Base-by-base conservation (phyloP, 2,329 filamentous ascomycete species). In the Pseudocercospora pini-densiflorae region DNA sequence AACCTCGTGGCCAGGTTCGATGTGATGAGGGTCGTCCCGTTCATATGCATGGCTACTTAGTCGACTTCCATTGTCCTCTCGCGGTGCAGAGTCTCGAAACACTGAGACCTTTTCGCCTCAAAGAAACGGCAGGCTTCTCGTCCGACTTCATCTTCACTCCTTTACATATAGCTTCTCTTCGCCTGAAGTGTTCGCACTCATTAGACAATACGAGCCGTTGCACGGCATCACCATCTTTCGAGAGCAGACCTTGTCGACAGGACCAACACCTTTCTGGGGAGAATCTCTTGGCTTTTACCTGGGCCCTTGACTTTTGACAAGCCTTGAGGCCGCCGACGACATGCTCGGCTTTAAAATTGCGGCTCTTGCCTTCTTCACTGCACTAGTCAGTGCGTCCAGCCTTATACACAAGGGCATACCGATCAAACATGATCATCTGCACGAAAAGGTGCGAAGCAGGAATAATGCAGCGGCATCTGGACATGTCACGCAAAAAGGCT, bases 401-500 rank as follows among this genome's bases (percentile, higher is more conserved):
- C n/a, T 60, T 1, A 21, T 51, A 21, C 64, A 62, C 19, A 62
- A 59, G 53, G 59, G 43, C 16, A 47, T 57, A 16, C 58, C 53
- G 5, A 23, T 67, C 49, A 62, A 65, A 40, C 69, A 71, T 58
- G 54, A 45, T n/a, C 65, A 66, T 40, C 54, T 66, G 12, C 70
- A 70, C 53, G 51, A 69, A 24, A 63, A 59, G n/a, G n/a, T 51
- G 19, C 24, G 29, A 55, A 61, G 53, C 9, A 43, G 45, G 1
- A 24, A 51, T n/a, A 31, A 29, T 58, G n/a, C 24, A 16, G 14
- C 24, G 14, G 21, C 43, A n/a, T 21, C 60, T 43, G 70, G 71
- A 27, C 58, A 62, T 24, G 55, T 61, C 23, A 53, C 24, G 19
- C 61, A 60, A 10, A 8, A 70, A n/a, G 86, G 86, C 69, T 91